A percentile compares a stretch with the other conserved stretches of the same genome.
phyloP scores from a whole-genome alignment of 495 filamentous ascomycete genomes.

The Penicillium cataractarum region DNA sequence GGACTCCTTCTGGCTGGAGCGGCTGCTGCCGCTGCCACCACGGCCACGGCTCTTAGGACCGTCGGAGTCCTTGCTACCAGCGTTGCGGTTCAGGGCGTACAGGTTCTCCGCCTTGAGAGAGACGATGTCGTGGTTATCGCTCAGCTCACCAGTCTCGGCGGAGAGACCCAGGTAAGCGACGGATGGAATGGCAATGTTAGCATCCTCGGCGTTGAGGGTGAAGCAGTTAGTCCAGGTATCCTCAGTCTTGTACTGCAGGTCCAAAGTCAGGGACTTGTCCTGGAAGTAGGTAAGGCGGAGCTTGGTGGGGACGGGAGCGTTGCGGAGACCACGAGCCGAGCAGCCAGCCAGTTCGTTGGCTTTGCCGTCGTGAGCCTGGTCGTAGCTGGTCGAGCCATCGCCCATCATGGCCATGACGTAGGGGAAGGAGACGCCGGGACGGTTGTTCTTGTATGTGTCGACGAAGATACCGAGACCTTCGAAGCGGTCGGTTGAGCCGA shows the following conservation, averaged over 20 bases:
- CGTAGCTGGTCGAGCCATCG: constrained; percentile 86
- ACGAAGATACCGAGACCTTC: constrained; percentile 97
- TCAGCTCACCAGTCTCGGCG: constrained; percentile 94
- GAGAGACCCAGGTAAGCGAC: constrained; percentile 95
- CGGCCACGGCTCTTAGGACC: constrained; percentile 26
- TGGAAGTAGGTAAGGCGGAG: constrained; percentile 93
- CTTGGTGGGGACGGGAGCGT: constrained; percentile 77
- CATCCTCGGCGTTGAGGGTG: constrained; percentile 61
- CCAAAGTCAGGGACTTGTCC: constrained; percentile 87
- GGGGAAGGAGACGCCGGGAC: constrained; percentile 92
- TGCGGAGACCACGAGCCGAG: constrained; percentile 88
- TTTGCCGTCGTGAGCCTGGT: constrained; percentile 95
- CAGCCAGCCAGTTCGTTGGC: constrained; percentile 90
- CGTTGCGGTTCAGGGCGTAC: constrained; percentile 62
- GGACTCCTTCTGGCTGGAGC: constrained; percentile 41
- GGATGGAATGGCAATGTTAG: constrained; percentile 77
- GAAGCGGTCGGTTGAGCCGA: constrained; percentile 85
- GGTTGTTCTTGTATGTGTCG: constrained; percentile 99
- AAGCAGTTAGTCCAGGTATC: constrained; percentile 92
- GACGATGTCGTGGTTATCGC: constrained; percentile 98
- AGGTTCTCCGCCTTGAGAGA: constrained; percentile 85
- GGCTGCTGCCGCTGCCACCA: constrained; percentile 43
- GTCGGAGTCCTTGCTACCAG: constrained; percentile 45
- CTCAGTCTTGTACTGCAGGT: constrained; percentile 90
- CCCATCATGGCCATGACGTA: constrained; percentile 99